phyloP scores from a whole-genome alignment of 495 filamentous ascomycete species.

The Talaromyces wortmannii region DNA sequence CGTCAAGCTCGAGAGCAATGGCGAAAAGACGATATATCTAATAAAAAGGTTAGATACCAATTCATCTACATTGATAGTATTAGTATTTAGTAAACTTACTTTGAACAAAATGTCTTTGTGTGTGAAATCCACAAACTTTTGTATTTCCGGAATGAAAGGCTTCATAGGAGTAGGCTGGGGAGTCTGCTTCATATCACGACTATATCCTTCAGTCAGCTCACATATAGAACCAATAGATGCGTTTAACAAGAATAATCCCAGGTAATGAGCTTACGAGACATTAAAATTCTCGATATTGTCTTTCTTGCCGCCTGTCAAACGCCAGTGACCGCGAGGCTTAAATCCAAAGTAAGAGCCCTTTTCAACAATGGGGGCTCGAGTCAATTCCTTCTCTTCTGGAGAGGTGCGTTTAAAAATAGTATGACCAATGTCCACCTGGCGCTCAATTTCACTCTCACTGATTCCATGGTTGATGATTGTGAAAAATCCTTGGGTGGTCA shows the following conservation, averaged over 20 bases:
- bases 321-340: not conserved
- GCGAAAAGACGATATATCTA: not conserved
- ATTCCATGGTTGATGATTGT: not conserved
- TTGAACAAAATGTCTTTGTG: not conserved
- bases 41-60: not conserved
- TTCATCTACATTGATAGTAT: not conserved
- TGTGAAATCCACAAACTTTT: not conserved
- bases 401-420: not conserved
- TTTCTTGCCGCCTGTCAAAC: not conserved
- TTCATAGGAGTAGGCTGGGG: not conserved
- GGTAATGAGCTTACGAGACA: not conserved
- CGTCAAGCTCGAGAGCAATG: not conserved
- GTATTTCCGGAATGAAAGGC: not conserved
- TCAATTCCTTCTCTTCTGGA: not conserved
- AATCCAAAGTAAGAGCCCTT: not conserved
- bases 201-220: not conserved
- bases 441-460: not conserved
- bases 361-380: not conserved
- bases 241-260: not conserved
- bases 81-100: not conserved
- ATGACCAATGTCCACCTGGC: not conserved
- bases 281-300: not conserved
- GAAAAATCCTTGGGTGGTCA: not conserved
- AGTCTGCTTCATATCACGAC: not conserved
- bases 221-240: not conserved